These are phyloP conservation scores for Cyphellophora europaea DNA, from an alignment of 2,329 filamentous ascomycete genomes.

Conservation along the genomic window DNA sequence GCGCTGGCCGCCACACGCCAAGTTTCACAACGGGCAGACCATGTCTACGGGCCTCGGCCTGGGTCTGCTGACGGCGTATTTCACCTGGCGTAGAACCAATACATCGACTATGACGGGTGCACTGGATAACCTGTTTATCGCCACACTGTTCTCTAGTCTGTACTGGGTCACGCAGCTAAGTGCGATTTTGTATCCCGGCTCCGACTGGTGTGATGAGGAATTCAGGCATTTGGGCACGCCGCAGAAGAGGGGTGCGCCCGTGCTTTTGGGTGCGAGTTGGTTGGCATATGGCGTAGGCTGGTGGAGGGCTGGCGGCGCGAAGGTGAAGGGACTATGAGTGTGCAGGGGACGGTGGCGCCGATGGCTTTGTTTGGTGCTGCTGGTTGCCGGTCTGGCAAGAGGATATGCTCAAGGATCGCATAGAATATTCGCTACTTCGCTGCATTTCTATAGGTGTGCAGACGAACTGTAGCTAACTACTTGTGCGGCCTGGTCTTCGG, in stretches of 20 bases:
- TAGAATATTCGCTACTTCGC: too few relatives aligned
- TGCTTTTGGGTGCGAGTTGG: constrained; percentile 6
- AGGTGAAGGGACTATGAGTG: too few relatives aligned
- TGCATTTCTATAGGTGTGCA: too few relatives aligned
- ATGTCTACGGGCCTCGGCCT: constrained; percentile 37
- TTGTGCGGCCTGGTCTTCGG: too few relatives aligned
- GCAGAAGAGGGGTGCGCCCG: constrained; percentile 8
- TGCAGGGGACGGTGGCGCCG: too few relatives aligned
- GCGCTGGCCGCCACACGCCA: constrained; percentile 40
- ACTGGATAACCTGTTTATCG: constrained; percentile 6
- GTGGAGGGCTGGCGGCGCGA: too few relatives aligned
- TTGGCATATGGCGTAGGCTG: constrained; percentile 6
- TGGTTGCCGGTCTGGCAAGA: too few relatives aligned
- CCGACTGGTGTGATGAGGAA: constrained; percentile 35
- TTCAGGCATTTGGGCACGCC: constrained; percentile 20
- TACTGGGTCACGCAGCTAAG: constrained; percentile 21
- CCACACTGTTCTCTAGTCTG: constrained; percentile 2
- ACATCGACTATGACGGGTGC: neutral
- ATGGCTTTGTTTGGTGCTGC: too few relatives aligned
- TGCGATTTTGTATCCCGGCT: constrained; percentile 39
- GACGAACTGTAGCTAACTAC: too few relatives aligned
- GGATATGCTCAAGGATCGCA: too few relatives aligned
- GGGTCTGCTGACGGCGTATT: constrained; percentile 29
- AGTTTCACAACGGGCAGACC: constrained; percentile 45
- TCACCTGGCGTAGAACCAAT: constrained; percentile 18